Evolutionary conservation across 2,329 filamentous ascomycete genomes (phyloP).

Genomic region (Verticillium zaregamsianum): DNA sequence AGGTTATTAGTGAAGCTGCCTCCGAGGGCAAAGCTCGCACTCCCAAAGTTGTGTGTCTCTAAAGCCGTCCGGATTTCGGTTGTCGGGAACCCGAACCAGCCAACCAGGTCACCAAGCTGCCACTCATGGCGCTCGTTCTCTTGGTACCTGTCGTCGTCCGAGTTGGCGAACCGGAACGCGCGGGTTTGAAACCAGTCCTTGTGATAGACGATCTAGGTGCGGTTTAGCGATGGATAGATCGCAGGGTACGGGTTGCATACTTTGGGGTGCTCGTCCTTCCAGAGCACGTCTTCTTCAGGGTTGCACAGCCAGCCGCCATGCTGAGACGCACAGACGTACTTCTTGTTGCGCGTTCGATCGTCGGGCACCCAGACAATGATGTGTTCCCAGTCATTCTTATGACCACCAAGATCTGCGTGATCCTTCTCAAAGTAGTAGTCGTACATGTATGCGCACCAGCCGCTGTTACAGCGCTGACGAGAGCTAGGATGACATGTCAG

Average conservation of each 20-base stretch:
- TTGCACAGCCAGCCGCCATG: not conserved
- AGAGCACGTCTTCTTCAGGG: not conserved
- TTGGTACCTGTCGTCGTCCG: not conserved
- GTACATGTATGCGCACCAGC: constrained; percentile 25
- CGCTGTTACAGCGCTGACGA: constrained; percentile 27
- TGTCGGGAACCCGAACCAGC: not conserved
- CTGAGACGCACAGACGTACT: not conserved
- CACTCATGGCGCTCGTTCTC: not conserved
- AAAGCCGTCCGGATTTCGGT: not conserved
- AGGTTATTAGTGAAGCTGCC: not conserved
- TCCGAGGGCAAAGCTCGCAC: not conserved
- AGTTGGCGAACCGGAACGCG: not conserved
- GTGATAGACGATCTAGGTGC: not conserved
- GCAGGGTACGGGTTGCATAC: not conserved
- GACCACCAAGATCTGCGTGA: constrained; percentile 18
- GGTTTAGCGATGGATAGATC: not conserved
- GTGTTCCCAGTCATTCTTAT: constrained; percentile 36
- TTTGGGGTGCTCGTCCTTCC: not conserved
- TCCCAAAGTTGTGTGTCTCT: not conserved
- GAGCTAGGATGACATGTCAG: constrained; percentile 8
- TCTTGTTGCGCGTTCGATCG: not conserved
- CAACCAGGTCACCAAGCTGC: not conserved
- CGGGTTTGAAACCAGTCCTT: not conserved
- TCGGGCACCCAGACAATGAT: constrained; percentile 11
- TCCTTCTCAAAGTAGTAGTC: constrained; percentile 21